Evolutionary conservation across 129 eudicot species (phyloP).

Genomic region (Smallanthus sonchifolius): DNA sequence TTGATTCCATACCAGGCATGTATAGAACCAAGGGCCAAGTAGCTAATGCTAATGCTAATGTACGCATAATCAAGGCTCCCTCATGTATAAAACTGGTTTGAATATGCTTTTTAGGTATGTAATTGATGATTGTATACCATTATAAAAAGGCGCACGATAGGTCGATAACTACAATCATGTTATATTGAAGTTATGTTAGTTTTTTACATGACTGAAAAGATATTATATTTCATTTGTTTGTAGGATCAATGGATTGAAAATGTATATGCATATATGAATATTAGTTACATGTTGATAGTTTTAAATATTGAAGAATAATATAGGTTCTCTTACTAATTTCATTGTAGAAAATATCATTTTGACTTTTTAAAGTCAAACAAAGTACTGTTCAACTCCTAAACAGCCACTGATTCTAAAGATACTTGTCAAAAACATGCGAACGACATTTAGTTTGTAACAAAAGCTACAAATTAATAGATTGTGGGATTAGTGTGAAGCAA

Average conservation of each 20-base stretch:
- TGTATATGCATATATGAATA: neutral
- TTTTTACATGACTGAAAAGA: neutral
- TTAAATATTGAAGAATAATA: neutral
- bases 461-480: conserved; percentile 1
- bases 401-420: neutral
- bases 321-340: neutral
- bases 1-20: conserved; percentile 27
- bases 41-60: conserved; percentile 66
- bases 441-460: neutral
- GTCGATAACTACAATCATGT: conserved; percentile 8
- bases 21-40: conserved; percentile 42
- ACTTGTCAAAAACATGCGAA: neutral
- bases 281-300: neutral
- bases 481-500: conserved; percentile 5
- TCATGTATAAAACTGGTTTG: conserved; percentile 44
- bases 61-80: conserved; percentile 52
- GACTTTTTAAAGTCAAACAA: neutral
- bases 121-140: conserved; percentile 7
- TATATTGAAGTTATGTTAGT: neutral
- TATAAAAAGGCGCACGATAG: neutral
- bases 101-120: conserved; percentile 43
- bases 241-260: neutral
- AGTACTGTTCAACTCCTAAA: neutral
- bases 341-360: neutral
- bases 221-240: neutral